Percentiles rank a stretch among this genome's conserved stretches.
These are phyloP conservation scores for Coniosporium apollinis DNA, from an alignment of 495 filamentous ascomycete species.

Conservation along the genomic window DNA sequence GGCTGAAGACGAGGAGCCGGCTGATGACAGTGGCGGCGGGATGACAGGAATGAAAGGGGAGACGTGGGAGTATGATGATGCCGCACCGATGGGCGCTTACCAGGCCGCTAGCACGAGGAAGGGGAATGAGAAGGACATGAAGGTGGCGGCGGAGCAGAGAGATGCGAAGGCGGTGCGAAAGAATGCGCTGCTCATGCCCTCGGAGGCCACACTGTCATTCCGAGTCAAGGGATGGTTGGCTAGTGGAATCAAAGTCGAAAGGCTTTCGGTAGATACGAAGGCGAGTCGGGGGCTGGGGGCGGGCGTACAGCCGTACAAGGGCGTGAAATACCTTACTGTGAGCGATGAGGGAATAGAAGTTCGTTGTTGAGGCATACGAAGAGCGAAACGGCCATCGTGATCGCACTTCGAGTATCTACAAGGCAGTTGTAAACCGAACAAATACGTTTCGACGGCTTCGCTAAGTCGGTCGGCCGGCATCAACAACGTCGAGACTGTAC, in stretches of 20 bases:
- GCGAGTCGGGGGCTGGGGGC: slow-evolving; percentile 77
- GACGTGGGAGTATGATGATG: slow-evolving; percentile 36
- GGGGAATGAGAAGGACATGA: slow-evolving; percentile 6
- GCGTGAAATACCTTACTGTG: slow-evolving; percentile 90
- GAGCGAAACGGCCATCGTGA: no score
- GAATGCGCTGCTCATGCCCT: slow-evolving; percentile 81
- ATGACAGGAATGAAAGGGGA: slow-evolving; percentile 7
- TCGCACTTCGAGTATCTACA: no score
- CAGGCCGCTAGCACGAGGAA: slow-evolving; percentile 21
- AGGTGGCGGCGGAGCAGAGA: slow-evolving; percentile 17
- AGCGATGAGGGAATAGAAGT: slow-evolving; percentile 75
- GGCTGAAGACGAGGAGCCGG: slow-evolving; percentile 41
- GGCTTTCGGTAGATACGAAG: slow-evolving; percentile 65
- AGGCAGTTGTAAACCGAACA: no score
- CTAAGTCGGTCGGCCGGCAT: no score
- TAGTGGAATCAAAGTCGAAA: slow-evolving; percentile 87
- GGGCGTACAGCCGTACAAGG: slow-evolving; percentile 87
- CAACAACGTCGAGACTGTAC: no score
- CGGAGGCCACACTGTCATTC: slow-evolving; percentile 73
- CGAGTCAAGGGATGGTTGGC: slow-evolving; percentile 86
- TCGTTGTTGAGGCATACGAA: slow-evolving; percentile 47
- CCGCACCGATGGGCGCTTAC: slow-evolving; percentile 42
- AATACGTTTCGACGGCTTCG: no score
- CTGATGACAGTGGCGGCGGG: slow-evolving; percentile 22
- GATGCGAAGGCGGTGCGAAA: slow-evolving; percentile 37